A percentile compares a stretch with the other conserved stretches of the same genome.
These are phyloP conservation scores for Neostapfia colusana DNA, from an alignment of 176 grass and related monocot species.

Conservation along the genomic window DNA sequence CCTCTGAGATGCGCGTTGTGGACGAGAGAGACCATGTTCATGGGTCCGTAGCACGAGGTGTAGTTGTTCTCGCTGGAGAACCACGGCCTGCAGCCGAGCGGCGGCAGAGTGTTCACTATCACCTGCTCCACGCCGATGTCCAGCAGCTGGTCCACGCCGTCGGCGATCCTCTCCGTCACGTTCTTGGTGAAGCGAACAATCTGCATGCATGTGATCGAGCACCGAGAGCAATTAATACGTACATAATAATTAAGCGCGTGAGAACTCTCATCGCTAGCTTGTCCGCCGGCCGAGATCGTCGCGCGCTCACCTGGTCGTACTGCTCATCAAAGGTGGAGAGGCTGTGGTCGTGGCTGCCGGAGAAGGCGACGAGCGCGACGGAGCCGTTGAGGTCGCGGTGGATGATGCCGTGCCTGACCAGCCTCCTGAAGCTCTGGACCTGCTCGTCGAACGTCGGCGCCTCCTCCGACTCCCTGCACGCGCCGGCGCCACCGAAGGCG, in stretches of 20 bases:
- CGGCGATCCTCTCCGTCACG: constrained; percentile 32
- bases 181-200: not conserved
- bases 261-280: no score
- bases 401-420: constrained; percentile 28
- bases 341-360: constrained; percentile 34
- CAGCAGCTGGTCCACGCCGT: constrained; percentile 22
- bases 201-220: not conserved
- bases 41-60: constrained; percentile 13
- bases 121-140: constrained; percentile 38
- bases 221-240: no score
- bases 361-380: constrained; percentile 45
- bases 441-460: constrained; percentile 28
- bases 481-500: constrained; percentile 53
- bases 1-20: constrained; percentile 23
- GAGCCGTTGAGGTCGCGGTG: constrained; percentile 14
- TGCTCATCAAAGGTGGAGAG: no score
- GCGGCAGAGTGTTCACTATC: constrained; percentile 46
- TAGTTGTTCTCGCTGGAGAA: constrained; percentile 18
- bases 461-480: not conserved
- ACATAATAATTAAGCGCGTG: no score
- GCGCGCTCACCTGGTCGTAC: not conserved
- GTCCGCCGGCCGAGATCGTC: no score
- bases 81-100: constrained; percentile 49
- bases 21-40: not conserved
- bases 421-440: constrained; percentile 10